Base-by-base conservation (phyloP, 441 rosid genomes). In the Geranium incanum region DNA sequence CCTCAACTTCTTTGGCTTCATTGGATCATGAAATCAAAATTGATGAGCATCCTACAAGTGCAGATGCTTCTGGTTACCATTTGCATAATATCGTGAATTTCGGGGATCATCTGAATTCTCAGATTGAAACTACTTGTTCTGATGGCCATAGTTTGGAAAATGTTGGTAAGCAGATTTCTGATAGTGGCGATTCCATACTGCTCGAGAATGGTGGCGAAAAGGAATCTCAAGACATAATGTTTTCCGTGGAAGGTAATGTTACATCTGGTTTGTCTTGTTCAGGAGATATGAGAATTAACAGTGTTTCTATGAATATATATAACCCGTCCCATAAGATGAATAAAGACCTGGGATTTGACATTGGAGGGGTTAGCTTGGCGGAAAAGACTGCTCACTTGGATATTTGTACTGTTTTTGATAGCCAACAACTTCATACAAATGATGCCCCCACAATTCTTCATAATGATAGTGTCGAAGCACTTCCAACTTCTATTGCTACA, bases 351-450 rank as follows among this genome's bases (percentile, higher is more conserved):
- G 72, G 43, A 38, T 68, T 73, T 67, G 80, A 79, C 33, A 55
- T 67, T 69, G 66, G 65, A 48, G 59, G 50, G 50, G 66, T 72
- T 21, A 57, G 75, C 62, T 67, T 79, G 48, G 74, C 71, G 70
- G 85, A 74, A 68, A 71, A 66, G 73, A 67, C 57, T 77, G 63
- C 69, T 72, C 70, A 60, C 80, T 78, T 73, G 74, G 82, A 75
- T 57, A 66, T 21, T 71, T 76, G 57, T 71, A 60, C 48, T 66
- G 38, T 60, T 81, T 71, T 57, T 77, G 66, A 70, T 76, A 63
- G 69, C 66, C 70, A 77, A 75, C 78, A 82, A 72, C 66, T 73
- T 8, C 71, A 70, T 71, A 70, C 66, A 21, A 37, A 59, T 75
- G 63, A 64, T 57, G 74, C 60, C 57, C 69, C 71, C 76, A 37